These are phyloP conservation scores for Hanseniaspora mollemarum DNA, from an alignment of 805 yeast species.

Conservation along the genomic window DNA sequence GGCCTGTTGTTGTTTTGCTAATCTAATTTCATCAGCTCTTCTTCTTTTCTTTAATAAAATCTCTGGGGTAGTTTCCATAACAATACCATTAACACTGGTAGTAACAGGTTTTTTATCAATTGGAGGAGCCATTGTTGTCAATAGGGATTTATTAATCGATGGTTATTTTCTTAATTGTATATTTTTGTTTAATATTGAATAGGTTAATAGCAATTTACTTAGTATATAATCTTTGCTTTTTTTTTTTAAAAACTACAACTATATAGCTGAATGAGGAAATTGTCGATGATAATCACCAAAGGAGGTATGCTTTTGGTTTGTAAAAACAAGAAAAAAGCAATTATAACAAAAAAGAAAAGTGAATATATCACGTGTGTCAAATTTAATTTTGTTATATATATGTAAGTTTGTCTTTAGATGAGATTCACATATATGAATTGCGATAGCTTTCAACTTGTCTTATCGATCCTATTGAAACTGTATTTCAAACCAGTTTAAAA, in stretches of 20 bases:
- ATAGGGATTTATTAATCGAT: neutral
- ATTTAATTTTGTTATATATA: too few relatives aligned
- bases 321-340: neutral
- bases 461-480: too few relatives aligned
- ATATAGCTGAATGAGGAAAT: neutral
- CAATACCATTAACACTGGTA: slow-evolving; percentile 15
- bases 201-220: too few relatives aligned
- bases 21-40: slow-evolving; percentile 59
- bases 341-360: neutral
- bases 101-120: slow-evolving; percentile 11
- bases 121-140: slow-evolving; percentile 9
- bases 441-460: too few relatives aligned
- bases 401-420: neutral
- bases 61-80: slow-evolving; percentile 58
- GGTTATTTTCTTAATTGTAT: neutral
- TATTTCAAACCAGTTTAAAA: too few relatives aligned
- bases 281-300: neutral
- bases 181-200: too few relatives aligned
- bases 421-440: too few relatives aligned
- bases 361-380: neutral
- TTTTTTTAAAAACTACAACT: neutral
- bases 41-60: slow-evolving; percentile 67
- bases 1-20: slow-evolving; percentile 61
- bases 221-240: too few relatives aligned
- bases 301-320: neutral